Conservation (phyloP, 441 rosid species). For the Codiaeum variegatum region DNA sequence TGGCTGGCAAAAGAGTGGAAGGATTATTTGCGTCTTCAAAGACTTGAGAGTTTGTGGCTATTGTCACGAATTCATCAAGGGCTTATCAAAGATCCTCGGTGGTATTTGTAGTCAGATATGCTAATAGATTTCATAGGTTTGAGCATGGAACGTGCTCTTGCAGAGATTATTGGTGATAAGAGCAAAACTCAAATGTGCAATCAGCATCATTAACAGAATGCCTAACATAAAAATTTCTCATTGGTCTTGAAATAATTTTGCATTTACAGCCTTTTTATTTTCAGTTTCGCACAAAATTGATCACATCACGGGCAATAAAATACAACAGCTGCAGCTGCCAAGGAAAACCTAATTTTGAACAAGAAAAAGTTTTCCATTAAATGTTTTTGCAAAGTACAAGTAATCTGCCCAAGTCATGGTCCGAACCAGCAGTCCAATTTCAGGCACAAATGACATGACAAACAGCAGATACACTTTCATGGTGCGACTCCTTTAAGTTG, state of each 20-base stretch:
- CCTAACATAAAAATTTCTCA: no score
- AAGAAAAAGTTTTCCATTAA: conserved; percentile 1
- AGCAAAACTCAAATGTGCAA: no score
- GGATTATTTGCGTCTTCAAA: conserved; percentile 70
- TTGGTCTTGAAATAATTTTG: no score
- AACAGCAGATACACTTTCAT: not conserved
- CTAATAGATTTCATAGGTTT: conserved; percentile 82
- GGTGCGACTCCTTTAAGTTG: conserved; percentile 23
- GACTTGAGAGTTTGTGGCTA: conserved; percentile 76
- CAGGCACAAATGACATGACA: not conserved
- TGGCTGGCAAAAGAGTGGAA: conserved; percentile 38
- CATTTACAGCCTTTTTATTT: no score
- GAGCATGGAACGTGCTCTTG: conserved; percentile 63
- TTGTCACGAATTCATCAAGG: conserved; percentile 74
- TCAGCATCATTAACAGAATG: no score
- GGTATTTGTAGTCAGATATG: conserved; percentile 71
- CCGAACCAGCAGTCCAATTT: conserved; percentile 8
- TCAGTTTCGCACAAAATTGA: not conserved
- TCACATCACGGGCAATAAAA: not conserved
- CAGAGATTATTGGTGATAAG: conserved; percentile 61
- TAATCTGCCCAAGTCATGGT: conserved; percentile 11
- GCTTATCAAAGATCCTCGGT: conserved; percentile 60
- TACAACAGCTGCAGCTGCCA: not conserved
- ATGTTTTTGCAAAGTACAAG: conserved; percentile 12
- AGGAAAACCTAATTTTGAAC: not conserved